Evolutionary conservation across 495 filamentous ascomycete genomes (phyloP).

Genomic region (Elasticomyces elasticus): DNA sequence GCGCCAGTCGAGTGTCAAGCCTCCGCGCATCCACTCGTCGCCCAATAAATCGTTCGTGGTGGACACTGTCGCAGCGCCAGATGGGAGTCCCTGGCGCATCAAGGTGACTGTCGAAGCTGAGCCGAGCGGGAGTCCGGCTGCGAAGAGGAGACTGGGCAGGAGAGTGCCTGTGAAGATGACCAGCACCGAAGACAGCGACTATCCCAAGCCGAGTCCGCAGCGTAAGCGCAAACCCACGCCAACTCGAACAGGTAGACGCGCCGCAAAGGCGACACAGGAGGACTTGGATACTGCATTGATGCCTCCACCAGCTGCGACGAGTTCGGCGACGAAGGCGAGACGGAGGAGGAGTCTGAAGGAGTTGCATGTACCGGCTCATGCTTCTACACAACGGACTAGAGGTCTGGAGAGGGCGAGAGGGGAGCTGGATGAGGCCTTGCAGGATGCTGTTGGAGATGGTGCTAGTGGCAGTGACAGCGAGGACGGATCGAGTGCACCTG

Average conservation of each 20-base stretch:
- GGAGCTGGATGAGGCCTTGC: constrained; percentile 14
- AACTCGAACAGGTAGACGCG: constrained; percentile 2
- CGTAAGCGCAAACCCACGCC: constrained; percentile 28
- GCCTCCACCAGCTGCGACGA: not conserved
- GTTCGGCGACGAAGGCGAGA: not conserved
- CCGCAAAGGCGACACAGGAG: not conserved
- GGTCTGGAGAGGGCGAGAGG: constrained; percentile 14
- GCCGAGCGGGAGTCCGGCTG: constrained; percentile 25
- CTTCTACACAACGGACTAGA: not conserved
- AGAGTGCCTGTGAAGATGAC: not conserved
- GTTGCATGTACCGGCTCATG: too few relatives aligned
- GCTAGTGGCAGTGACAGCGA: constrained; percentile 6
- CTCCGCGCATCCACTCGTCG: constrained; percentile 14
- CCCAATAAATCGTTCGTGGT: constrained; percentile 32
- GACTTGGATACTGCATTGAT: not conserved
- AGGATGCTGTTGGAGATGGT: constrained; percentile 10
- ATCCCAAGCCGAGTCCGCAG: constrained; percentile 2
- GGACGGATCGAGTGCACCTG: constrained; percentile 7
- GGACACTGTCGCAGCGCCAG: constrained; percentile 18
- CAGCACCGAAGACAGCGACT: too few relatives aligned
- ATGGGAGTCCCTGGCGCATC: constrained; percentile 32
- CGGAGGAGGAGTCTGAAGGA: constrained; percentile 1
- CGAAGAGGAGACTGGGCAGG: constrained; percentile 7
- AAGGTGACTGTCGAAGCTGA: constrained; percentile 36
- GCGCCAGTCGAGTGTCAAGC: not conserved